Evolutionary conservation across 1,284 basidiomycete species (phyloP).

Genomic region (Pholiota adiposa): DNA sequence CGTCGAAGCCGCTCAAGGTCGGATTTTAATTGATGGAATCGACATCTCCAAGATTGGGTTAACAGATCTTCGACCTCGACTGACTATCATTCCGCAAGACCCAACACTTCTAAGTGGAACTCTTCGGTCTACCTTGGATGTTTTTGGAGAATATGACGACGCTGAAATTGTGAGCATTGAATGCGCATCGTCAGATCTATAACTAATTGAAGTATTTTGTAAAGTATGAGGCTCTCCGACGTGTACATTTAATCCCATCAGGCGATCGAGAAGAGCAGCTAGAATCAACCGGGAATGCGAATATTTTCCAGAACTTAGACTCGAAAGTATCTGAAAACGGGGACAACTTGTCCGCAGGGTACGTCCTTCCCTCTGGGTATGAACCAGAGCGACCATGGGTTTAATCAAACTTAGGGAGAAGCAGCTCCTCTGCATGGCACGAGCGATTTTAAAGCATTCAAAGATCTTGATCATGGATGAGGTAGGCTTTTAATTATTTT

Average conservation of each 20-base stretch:
- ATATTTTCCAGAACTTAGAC: constrained; percentile 87
- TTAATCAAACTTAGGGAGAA: constrained; percentile 58
- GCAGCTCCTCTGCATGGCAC: constrained; percentile 84
- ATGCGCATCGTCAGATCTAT: neutral
- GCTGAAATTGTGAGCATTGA: constrained; percentile 69
- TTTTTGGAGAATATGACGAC: constrained; percentile 89
- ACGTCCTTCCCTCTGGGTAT: neutral
- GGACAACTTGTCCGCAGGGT: constrained; percentile 93
- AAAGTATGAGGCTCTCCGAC: constrained; percentile 84
- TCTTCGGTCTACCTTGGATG: constrained; percentile 85
- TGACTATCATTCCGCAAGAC: constrained; percentile 97
- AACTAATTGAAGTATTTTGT: constrained; percentile 5
- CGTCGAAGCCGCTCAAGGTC: constrained; percentile 84
- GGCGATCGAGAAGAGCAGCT: constrained; percentile 54
- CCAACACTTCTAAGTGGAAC: constrained; percentile 90
- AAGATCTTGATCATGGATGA: constrained; percentile 86
- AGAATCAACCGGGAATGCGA: constrained; percentile 67
- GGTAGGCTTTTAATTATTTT: constrained; percentile 36
- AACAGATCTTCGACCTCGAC: constrained; percentile 79
- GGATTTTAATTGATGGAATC: constrained; percentile 88
- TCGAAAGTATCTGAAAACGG: constrained; percentile 86
- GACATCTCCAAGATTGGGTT: constrained; percentile 89
- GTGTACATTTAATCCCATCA: constrained; percentile 84
- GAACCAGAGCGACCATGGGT: neutral
- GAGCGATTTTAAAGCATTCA: constrained; percentile 78